A percentile compares a stretch with the other conserved stretches of the same genome.
These are phyloP conservation scores for Clarireedia hainanense DNA, from an alignment of 2,329 filamentous ascomycete species.

Conservation along the genomic window DNA sequence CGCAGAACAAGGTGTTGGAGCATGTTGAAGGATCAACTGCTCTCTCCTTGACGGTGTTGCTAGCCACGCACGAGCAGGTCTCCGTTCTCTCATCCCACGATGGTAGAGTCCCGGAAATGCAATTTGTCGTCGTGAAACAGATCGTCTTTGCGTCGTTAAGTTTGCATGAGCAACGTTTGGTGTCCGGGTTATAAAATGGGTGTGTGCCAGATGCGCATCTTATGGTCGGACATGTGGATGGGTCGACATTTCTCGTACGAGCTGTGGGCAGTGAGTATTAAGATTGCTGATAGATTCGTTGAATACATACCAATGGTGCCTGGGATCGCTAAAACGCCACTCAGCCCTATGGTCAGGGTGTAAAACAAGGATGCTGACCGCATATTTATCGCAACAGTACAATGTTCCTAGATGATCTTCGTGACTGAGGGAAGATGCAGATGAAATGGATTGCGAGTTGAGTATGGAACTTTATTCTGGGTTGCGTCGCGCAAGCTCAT, in stretches of 20 bases:
- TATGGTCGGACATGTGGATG: constrained; percentile 11
- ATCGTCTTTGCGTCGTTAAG: constrained; percentile 3
- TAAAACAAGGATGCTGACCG: not conserved
- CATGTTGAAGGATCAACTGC: constrained; percentile 6
- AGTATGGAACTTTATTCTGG: not conserved
- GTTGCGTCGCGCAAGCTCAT: not conserved
- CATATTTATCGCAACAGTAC: not conserved
- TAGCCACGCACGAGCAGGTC: constrained; percentile 7
- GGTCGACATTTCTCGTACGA: constrained; percentile 4
- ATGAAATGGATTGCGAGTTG: not conserved
- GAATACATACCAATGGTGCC: not conserved
- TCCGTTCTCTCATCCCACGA: constrained; percentile 5
- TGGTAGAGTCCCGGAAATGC: not conserved
- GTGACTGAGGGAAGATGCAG: not conserved
- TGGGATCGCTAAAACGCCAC: constrained; percentile 3
- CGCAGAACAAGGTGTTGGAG: constrained; percentile 13
- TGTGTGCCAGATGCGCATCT: constrained; percentile 9
- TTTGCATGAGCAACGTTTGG: constrained; percentile 9
- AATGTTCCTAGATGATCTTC: not conserved
- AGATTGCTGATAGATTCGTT: not conserved
- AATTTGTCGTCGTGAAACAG: constrained; percentile 7
- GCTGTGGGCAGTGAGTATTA: not conserved
- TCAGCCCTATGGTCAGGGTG: constrained; percentile 1
- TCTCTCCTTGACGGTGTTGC: not conserved
- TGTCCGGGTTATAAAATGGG: constrained; percentile 9